Evolutionary conservation across 140 eudicot genomes (phyloP), one percentile per base, ranked within the genome.

Genomic region (Oenanthe javanica): DNA sequence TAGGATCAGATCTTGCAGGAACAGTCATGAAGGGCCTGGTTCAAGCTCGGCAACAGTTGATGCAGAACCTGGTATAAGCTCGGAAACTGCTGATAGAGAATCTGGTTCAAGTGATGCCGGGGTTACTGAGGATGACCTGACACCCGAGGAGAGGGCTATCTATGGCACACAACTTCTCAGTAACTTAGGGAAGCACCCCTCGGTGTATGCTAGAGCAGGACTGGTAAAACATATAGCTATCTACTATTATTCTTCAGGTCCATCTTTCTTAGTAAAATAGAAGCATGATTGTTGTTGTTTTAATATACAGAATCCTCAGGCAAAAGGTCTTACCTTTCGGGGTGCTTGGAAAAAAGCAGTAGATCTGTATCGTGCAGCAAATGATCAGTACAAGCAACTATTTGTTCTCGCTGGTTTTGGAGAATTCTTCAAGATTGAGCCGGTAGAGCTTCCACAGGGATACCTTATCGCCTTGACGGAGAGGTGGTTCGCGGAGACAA

Each of bases 301-400:
- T 75, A n/a, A n/a, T 9, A 6, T 75, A 15, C 79, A 75, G 79
- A 54, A 57, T 0, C 63, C 63, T 36, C 9, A 31, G 0, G 23
- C 79, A 75, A 36, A 76, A 55, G 54, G 54, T 51, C 64, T 76
- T 11, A 50, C 5, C n/a, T 76, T 76, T 21, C 79, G 79, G 36
- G 79, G 79, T 76, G 79, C 79, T 25, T 76, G 79, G 79, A 59
- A 43, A 25, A 76, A n/a, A 12, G 79, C 79, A 76, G 36, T 76
- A 50, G n/a, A 31, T 27, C 36, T 76, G 79, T 76, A 76, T 76
- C 79, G 79, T 76, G 63, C 52, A 31, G 79, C 79, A 27, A 23
- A 76, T 76, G 79, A 50, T 51, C 45, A 76, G 66, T 76, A 76
- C 79, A 49, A 76, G 79, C 46, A 38, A 48, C 66, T 76, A n/a